Base-by-base conservation (phyloP, 2,329 filamentous ascomycete genomes). In the Graphium sp. region DNA sequence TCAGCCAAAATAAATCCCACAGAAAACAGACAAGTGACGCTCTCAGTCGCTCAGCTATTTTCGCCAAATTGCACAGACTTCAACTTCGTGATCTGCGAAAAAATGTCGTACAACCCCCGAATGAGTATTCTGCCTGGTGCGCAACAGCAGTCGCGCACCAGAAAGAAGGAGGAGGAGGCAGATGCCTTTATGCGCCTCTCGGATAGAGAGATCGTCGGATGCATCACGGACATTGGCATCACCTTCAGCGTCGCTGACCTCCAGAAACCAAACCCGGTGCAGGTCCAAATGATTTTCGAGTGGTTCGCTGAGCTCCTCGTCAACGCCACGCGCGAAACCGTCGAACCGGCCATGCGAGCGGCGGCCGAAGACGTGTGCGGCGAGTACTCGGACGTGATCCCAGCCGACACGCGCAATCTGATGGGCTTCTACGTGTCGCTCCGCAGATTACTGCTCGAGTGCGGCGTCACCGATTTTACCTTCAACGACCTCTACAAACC, bases 201-300 rank as follows among this genome's bases (percentile, higher is more conserved):
- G 6, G 71, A 73, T 49, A 63, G 62, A 43, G 89, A 98, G 51
- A 94, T 98, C 35, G 87, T 87, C 41, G 84, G 81, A 48, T 98
- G 89, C 53, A 94, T 98, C 57, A 89, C 78, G 44, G 89, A 95
- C 50, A 93, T 95, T 44, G 87, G 87, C 34, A 85, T 95, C 43
- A 74, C 72, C 17, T 94, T 95, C 52, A 79, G 72, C 20, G 62
- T 85, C 12, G 70, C 78, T 35, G 87, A 98, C 53, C 66, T 98
- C 22, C 74, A 87, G 42, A 95, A 94, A 47, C 89, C 89, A 5
- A 93, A 93, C 42, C 78, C 89, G 4, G 71, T 87, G 35, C 84
- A 93, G 45, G 85, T 95, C 30, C 89, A 98, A 53, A 84, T 89
- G 61, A 84, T 98, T 29, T 92, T 95, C 47, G 89, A 98, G 62